A percentile compares a stretch with the other conserved stretches of the same genome.
Conservation (phyloP, 2,329 filamentous ascomycete species). For the Ophiostoma montium region DNA sequence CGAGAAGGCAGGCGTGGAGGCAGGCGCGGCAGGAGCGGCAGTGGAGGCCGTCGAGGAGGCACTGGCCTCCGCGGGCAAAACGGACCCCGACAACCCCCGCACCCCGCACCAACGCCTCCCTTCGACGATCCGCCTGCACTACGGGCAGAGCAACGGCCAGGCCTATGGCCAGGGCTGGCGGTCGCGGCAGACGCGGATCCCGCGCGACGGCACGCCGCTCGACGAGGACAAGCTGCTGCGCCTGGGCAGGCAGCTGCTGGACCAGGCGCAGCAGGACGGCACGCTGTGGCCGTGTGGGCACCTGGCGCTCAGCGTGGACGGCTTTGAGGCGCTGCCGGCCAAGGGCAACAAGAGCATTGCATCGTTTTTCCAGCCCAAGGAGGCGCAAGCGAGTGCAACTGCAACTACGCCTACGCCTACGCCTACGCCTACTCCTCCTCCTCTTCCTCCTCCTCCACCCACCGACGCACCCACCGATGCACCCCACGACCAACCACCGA, state of each 20-base stretch:
- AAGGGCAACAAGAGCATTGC: conserved; percentile 76
- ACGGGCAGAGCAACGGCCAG: conserved; percentile 53
- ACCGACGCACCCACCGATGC: neutral
- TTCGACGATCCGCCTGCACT: conserved; percentile 72
- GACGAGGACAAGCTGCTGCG: conserved; percentile 61
- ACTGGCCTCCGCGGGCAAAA: too few relatives aligned
- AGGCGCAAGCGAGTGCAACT: too few relatives aligned
- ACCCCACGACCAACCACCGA: neutral
- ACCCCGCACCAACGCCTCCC: conserved; percentile 79
- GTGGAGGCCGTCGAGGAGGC: neutral
- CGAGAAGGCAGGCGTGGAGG: neutral
- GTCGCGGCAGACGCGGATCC: conserved; percentile 64
- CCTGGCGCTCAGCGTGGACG: conserved; percentile 74
- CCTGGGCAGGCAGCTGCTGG: conserved; percentile 60
- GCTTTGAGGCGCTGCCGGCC: conserved; percentile 79
- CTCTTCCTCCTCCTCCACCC: too few relatives aligned
- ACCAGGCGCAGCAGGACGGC: conserved; percentile 65
- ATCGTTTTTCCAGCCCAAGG: conserved; percentile 45
- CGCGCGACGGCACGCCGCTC: conserved; percentile 51
- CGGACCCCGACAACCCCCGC: too few relatives aligned
- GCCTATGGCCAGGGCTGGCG: conserved; percentile 34
- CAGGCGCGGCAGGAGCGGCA: neutral
- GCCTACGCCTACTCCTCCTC: too few relatives aligned
- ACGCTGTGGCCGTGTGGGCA: conserved; percentile 84
- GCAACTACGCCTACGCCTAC: too few relatives aligned